phyloP scores from a whole-genome alignment of 2,329 filamentous ascomycete species.

The Colletotrichum tabaci region DNA sequence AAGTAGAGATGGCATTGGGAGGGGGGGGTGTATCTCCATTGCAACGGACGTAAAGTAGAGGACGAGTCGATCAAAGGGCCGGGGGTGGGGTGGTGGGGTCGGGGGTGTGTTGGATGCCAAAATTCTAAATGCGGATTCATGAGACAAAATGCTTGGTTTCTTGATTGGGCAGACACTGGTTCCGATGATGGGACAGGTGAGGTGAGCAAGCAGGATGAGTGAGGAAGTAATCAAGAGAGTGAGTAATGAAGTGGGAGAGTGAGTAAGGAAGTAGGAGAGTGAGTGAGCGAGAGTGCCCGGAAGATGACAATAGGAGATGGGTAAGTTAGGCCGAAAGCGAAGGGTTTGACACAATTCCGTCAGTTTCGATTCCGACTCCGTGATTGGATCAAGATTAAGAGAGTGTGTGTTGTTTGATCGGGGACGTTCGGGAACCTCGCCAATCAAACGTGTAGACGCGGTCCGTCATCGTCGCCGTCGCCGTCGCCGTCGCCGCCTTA shows the following conservation, averaged over 20 bases:
- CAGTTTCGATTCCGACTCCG: conserved; percentile 7
- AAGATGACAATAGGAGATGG: neutral
- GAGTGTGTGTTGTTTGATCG: neutral
- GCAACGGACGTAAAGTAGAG: conserved; percentile 21
- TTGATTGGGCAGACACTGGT: no score
- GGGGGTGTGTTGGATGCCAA: no score
- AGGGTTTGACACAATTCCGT: neutral
- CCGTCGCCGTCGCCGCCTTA: neutral
- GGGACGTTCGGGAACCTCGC: conserved; percentile 11
- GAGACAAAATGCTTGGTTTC: neutral
- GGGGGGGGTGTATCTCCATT: neutral
- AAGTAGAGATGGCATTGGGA: conserved; percentile 13
- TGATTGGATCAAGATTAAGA: conserved; percentile 7
- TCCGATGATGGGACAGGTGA: no score
- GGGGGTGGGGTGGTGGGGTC: neutral
- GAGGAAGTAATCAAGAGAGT: no score
- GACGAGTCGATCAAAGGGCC: conserved; percentile 10
- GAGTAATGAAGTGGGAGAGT: no score
- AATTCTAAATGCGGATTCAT: neutral
- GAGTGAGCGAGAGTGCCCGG: no score
- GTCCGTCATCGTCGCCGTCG: neutral
- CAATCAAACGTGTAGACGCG: neutral
- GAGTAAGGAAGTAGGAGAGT: no score
- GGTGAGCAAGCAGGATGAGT: no score
- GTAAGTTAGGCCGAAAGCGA: neutral